A percentile compares a stretch with the other conserved stretches of the same genome.
These are phyloP conservation scores for Gorgonomyces haynaldii DNA, from an alignment of 192 early-diverging fungal genomes.

Conservation along the genomic window DNA sequence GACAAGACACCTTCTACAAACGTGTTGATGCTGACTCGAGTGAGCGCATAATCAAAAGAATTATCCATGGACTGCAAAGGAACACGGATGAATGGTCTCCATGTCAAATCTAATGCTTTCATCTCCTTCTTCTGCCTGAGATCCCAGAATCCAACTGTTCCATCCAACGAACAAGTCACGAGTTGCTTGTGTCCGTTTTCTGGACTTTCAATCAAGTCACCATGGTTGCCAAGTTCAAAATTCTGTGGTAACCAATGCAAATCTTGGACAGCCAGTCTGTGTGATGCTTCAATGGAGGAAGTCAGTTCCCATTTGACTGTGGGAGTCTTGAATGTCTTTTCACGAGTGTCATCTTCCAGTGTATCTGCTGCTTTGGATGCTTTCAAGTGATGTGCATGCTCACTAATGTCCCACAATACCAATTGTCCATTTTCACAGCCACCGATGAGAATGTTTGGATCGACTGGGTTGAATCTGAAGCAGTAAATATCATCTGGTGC, in stretches of 20 bases:
- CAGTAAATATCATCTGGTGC: constrained; percentile 46
- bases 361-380: constrained; percentile 23
- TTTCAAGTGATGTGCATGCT: constrained; percentile 46
- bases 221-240: constrained; percentile 32
- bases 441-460: constrained; percentile 44
- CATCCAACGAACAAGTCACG: constrained; percentile 41
- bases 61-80: constrained; percentile 50
- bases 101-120: constrained; percentile 39
- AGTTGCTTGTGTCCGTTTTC: constrained; percentile 42
- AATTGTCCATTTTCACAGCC: constrained; percentile 51
- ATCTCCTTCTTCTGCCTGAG: constrained; percentile 44
- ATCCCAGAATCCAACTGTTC: constrained; percentile 49
- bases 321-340: constrained; percentile 12
- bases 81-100: constrained; percentile 48
- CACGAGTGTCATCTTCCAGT: constrained; percentile 13
- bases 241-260: constrained; percentile 43
- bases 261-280: constrained; percentile 34
- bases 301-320: constrained; percentile 32
- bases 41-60: constrained; percentile 51
- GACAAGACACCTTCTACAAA: too few relatives aligned
- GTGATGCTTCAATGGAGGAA: constrained; percentile 47
- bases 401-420: constrained; percentile 49
- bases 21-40: too few relatives aligned
- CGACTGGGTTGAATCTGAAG: constrained; percentile 44
- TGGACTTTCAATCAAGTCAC: constrained; percentile 31